Evolutionary conservation across 169 alveolate species (phyloP).

Genomic region (Plasmodium coatneyi): DNA sequence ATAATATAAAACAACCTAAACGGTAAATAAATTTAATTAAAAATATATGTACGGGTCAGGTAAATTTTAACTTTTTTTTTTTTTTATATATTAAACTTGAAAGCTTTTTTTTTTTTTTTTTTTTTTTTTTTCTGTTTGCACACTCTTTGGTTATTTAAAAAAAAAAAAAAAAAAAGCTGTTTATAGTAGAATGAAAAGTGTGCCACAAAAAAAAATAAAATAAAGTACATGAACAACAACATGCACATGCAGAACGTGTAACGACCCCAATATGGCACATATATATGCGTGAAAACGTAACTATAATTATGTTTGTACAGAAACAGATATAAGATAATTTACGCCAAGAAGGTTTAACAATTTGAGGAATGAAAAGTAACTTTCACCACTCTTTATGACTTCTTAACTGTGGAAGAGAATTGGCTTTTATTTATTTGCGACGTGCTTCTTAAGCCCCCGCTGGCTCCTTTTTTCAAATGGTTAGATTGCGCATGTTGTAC

Average conservation of each 20-base stretch:
- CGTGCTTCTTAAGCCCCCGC: slow-evolving; percentile 8
- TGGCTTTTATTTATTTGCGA: not conserved
- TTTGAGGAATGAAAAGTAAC: slow-evolving; percentile 1
- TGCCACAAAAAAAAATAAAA: slow-evolving; percentile 32
- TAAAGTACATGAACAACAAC: not conserved
- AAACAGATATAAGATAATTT: not conserved
- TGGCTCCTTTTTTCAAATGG: not conserved
- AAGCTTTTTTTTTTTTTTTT: not conserved
- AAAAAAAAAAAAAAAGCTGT: slow-evolving; percentile 34
- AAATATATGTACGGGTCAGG: slow-evolving; percentile 22
- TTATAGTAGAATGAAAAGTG: not conserved
- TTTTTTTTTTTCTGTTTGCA: not conserved
- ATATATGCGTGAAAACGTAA: slow-evolving; percentile 14
- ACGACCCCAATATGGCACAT: not conserved
- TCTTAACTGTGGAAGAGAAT: not conserved
- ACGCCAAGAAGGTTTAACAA: not conserved
- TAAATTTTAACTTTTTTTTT: slow-evolving; percentile 15
- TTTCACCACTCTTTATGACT: not conserved
- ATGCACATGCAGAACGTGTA: not conserved
- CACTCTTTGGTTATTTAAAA: not conserved
- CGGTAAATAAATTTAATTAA: slow-evolving; percentile 10
- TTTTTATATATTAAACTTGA: not conserved
- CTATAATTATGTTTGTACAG: not conserved
- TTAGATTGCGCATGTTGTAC: not conserved
- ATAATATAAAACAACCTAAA: not conserved